Evolutionary conservation across 2,329 filamentous ascomycete genomes (phyloP).

Genomic region (Reticulascus tulasneorum): DNA sequence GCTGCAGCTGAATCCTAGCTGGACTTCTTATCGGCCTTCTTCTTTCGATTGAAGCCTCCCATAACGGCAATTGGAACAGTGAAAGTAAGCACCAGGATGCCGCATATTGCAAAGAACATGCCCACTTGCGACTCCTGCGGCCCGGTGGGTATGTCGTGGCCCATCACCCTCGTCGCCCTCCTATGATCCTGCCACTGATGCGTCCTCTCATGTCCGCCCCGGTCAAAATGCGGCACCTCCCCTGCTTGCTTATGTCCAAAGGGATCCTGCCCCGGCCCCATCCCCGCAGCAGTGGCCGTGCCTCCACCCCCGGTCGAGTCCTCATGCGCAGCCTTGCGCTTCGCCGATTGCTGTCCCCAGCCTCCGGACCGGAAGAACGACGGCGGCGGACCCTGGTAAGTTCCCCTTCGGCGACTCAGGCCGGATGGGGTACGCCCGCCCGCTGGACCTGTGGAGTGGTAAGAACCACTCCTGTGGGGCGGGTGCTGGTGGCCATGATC

Average conservation of each 20-base stretch:
- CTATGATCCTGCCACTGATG: constrained; percentile 60
- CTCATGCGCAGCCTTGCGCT: constrained; percentile 52
- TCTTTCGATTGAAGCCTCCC: constrained; percentile 27
- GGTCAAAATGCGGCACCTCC: constrained; percentile 75
- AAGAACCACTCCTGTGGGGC: constrained; percentile 38
- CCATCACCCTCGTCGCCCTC: constrained; percentile 35
- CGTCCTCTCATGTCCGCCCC: constrained; percentile 66
- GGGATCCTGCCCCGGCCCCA: constrained; percentile 55
- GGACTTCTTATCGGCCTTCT: constrained; percentile 15
- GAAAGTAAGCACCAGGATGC: constrained; percentile 42
- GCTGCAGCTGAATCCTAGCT: neutral
- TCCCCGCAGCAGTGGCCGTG: constrained; percentile 34
- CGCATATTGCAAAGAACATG: constrained; percentile 47
- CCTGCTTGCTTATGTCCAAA: constrained; percentile 36
- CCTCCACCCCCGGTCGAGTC: constrained; percentile 26
- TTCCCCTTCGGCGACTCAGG: constrained; percentile 68
- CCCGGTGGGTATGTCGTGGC: constrained; percentile 32
- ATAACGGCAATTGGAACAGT: constrained; percentile 39
- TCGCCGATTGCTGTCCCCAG: constrained; percentile 64
- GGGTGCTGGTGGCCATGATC: constrained; percentile 34
- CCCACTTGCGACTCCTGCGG: constrained; percentile 34
- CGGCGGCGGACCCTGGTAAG: constrained; percentile 82
- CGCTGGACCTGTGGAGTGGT: constrained; percentile 54
- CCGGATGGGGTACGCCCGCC: constrained; percentile 78
- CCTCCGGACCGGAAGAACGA: constrained; percentile 82